These are phyloP conservation scores for Raphanus raphanistrum DNA, from an alignment of 345 rosid species.

Conservation along the genomic window DNA sequence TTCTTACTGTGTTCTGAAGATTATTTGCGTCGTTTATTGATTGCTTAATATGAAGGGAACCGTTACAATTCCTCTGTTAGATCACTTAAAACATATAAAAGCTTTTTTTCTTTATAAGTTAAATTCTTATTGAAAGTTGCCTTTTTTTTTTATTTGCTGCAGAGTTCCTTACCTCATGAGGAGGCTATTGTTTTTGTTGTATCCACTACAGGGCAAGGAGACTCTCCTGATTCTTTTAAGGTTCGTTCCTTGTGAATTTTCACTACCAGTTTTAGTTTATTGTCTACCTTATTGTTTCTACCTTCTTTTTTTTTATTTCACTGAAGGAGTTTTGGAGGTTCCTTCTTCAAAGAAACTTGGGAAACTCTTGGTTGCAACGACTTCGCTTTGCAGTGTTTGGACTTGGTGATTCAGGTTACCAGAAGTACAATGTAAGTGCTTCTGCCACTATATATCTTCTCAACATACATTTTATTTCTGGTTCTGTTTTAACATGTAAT, in stretches of 20 bases:
- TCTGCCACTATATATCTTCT: not conserved
- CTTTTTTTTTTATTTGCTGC: slow-evolving; percentile 28
- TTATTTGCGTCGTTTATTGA: not conserved
- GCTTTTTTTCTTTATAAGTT: not conserved
- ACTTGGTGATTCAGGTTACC: slow-evolving; percentile 90
- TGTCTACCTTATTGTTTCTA: slow-evolving; percentile 2
- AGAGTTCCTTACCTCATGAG: slow-evolving; percentile 62
- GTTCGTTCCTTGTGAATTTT: slow-evolving; percentile 41
- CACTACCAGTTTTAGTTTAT: not conserved
- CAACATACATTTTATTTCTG: not conserved
- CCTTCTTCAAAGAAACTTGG: slow-evolving; percentile 66
- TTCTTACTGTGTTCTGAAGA: slow-evolving; percentile 1
- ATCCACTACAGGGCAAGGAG: slow-evolving; percentile 98
- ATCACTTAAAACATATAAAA: not conserved
- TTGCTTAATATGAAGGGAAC: not conserved
- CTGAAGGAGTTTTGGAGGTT: slow-evolving; percentile 82
- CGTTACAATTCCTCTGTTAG: not conserved
- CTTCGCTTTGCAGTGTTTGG: slow-evolving; percentile 84
- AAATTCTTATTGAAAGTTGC: not conserved
- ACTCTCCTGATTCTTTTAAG: slow-evolving; percentile 86
- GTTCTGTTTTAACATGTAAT: not conserved
- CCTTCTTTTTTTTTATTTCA: not conserved
- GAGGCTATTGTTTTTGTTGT: slow-evolving; percentile 71
- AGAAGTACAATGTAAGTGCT: slow-evolving; percentile 69
- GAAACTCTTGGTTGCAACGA: slow-evolving; percentile 63